phyloP scores from a whole-genome alignment of 441 rosid species.

The Manihot esculenta region DNA sequence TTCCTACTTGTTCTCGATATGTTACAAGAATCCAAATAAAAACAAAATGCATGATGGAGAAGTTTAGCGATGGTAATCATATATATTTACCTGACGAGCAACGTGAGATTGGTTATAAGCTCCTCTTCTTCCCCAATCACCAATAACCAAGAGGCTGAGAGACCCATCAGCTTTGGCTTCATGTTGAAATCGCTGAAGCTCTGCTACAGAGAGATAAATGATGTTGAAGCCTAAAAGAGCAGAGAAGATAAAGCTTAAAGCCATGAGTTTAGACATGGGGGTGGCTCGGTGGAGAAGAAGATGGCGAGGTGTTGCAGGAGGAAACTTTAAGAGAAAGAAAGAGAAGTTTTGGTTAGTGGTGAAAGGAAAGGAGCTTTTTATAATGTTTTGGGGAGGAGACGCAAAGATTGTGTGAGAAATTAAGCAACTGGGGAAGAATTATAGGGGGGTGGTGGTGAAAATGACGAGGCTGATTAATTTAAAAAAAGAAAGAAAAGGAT shows the following conservation, averaged over 20 bases:
- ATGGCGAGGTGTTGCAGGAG: not conserved
- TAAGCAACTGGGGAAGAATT: not conserved
- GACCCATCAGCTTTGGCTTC: conserved; percentile 19
- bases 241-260: not conserved
- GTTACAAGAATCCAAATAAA: too few relatives aligned
- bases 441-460: not conserved
- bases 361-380: not conserved
- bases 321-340: too few relatives aligned
- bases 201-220: not conserved
- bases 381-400: not conserved
- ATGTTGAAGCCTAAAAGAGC: not conserved
- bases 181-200: conserved; percentile 21
- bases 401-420: too few relatives aligned
- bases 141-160: conserved; percentile 27
- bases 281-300: too few relatives aligned
- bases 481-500: too few relatives aligned
- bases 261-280: conserved; percentile 5
- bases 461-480: not conserved
- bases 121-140: conserved; percentile 42
- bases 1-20: too few relatives aligned
- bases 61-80: too few relatives aligned
- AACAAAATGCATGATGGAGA: too few relatives aligned
- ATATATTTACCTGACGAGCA: conserved; percentile 34
- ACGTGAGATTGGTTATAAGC: conserved; percentile 34
- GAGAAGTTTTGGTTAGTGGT: not conserved